Evolutionary conservation across 2,329 filamentous ascomycete genomes (phyloP), one percentile per base, ranked within the genome.

Genomic region (Orbilia blumenaviensis): DNA sequence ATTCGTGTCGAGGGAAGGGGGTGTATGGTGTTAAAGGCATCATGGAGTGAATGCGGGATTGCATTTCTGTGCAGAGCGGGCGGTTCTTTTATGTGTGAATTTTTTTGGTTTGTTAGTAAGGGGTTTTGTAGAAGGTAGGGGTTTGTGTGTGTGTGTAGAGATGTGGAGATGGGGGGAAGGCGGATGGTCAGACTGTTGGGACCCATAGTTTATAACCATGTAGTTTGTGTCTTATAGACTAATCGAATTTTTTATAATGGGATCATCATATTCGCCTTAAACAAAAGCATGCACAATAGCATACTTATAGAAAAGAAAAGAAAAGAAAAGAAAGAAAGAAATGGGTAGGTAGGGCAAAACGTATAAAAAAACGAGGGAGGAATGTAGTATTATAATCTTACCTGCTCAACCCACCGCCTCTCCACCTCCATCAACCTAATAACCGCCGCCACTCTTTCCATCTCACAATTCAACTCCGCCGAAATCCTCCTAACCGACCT

Each of bases 361-460:
- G n/a, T n/a, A n/a, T n/a, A n/a, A n/a, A n/a, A n/a, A n/a, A n/a
- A n/a, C n/a, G n/a, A n/a, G n/a, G n/a, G n/a, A n/a, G n/a, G n/a
- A n/a, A n/a, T n/a, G n/a, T n/a, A n/a, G n/a, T n/a, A n/a, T n/a
- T 52, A 73, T 42, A 32, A n/a, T 85, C 92, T 87, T 87, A 97
- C 94, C 86, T 94, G 86, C 80, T 85, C 83, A 78, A 87, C 82
- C 92, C 90, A 93, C 79, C 90, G 86, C 84, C 91, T 93, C 85
- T 97, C 93, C 78, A 97, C 86, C 82, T 93, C 89, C 85, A 94
- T 94, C 80, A 97, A 85, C 80, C 94, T 86, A 73, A 96, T 91
- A 18, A 96, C 91, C 21, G 94, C 94, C 27, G 90, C 93, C 16
- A 97, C 91, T 80, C 94, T 88, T 81, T 92, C 88, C 83, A 96